These are phyloP conservation scores for Ichthyophthirius multifiliis DNA, from an alignment of 169 alveolate genomes.

Conservation along the genomic window DNA sequence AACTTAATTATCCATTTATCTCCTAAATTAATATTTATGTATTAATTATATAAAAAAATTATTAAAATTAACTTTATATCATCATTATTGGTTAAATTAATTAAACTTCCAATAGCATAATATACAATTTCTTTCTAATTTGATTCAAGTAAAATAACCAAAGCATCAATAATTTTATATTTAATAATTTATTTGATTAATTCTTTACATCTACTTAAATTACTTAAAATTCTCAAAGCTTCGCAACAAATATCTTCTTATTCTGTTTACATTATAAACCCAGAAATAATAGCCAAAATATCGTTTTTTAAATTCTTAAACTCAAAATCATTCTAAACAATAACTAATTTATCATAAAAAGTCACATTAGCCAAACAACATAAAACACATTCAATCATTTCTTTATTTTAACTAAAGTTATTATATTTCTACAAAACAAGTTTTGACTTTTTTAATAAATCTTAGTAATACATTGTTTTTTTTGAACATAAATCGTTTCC, in stretches of 20 bases:
- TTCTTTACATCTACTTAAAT: constrained; percentile 35
- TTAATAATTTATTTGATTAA: constrained; percentile 30
- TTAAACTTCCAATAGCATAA: constrained; percentile 25
- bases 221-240: constrained; percentile 31
- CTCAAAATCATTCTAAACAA: constrained; percentile 30
- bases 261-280: constrained; percentile 27
- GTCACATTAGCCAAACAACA: constrained; percentile 39
- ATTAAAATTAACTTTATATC: constrained; percentile 21
- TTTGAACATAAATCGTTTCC: constrained; percentile 29
- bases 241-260: constrained; percentile 43
- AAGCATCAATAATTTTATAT: constrained; percentile 31
- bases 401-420: constrained; percentile 1
- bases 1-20: neutral
- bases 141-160: constrained; percentile 31
- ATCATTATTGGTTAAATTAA: constrained; percentile 15
- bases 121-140: constrained; percentile 41
- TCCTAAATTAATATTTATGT: neutral
- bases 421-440: constrained; percentile 8
- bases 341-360: constrained; percentile 32
- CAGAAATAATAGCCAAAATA: constrained; percentile 4
- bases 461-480: constrained; percentile 15
- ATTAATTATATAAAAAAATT: neutral
- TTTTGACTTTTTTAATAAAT: constrained; percentile 4
- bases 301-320: constrained; percentile 20
- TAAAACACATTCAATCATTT: constrained; percentile 28